Base-by-base conservation (phyloP, 192 early-diverging fungal genomes). In the Piromyces sp. region DNA sequence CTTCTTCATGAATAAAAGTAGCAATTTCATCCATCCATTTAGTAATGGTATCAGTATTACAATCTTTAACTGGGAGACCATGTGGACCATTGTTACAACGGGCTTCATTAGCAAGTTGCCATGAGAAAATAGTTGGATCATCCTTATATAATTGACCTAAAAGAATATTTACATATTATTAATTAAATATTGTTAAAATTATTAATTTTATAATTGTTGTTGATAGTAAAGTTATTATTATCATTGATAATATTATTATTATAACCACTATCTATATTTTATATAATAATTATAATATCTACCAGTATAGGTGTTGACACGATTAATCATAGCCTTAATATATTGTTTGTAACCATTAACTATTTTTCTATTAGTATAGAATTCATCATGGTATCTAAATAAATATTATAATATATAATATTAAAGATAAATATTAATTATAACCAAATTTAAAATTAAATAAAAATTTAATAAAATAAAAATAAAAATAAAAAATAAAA, bases 11-110 rank as follows among this genome's bases (percentile, higher is more conserved):
- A 80, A 87, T 80, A 80, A 79, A 87, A 2, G 83, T 4, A 30
- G 80, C 80, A 28, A 87, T 87, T 36, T 85, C 83, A 30, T 80
- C 80, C 30, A 84, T 80, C 87, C 86, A 87, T 36, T 80, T 40
- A 29, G 83, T 83, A 51, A 87, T 80, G 17, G 80, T 84, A 17
- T 42, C 78, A 26, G 87, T 31, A 19, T 68, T 68, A 42, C 87
- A 87, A 68, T 68, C 11, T 68, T 68, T 68, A n/a, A 68, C 51
- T n/a, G 51, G 51, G n/a, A 68, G 51, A 68, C 51, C 51, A n/a
- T 68, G 51, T n/a, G 51, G 51, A 26, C 51, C 51, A 68, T 68
- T 68, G 11, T 68, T 68, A 68, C 51, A 68, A 68, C 51, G 51
- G 11, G 83, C 82, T 78, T 83, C 83, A 78, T 83, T 83, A 22